A percentile compares a stretch with the other conserved stretches of the same genome.
Conservation (phyloP, 768 basidiomycete genomes). For the Trametes coccinea region DNA sequence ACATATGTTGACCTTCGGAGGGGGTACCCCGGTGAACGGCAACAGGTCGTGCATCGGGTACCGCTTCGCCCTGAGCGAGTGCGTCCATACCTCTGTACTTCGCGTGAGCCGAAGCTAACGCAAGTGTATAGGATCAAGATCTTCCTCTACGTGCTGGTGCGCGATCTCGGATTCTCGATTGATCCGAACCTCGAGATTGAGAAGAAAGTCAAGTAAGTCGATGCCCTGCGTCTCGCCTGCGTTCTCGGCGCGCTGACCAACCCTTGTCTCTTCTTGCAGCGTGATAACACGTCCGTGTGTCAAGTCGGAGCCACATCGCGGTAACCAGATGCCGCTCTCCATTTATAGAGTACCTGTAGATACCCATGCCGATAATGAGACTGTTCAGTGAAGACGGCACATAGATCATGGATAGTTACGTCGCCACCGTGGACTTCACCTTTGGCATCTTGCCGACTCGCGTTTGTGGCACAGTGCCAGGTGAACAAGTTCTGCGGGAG, state of each 20-base stretch:
- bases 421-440: too few relatives aligned
- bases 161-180: slow-evolving; percentile 55
- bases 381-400: not conserved
- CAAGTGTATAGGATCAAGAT: slow-evolving; percentile 53
- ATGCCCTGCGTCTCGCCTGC: slow-evolving; percentile 23
- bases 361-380: not conserved
- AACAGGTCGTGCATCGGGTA: slow-evolving; percentile 63
- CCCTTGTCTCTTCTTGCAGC: too few relatives aligned
- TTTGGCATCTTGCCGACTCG: too few relatives aligned
- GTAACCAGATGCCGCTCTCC: slow-evolving; percentile 60
- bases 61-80: slow-evolving; percentile 62
- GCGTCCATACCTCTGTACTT: slow-evolving; percentile 30
- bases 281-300: slow-evolving; percentile 51
- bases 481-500: too few relatives aligned
- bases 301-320: slow-evolving; percentile 50
- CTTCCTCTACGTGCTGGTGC: slow-evolving; percentile 57
- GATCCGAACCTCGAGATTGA: slow-evolving; percentile 56
- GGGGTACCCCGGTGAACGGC: slow-evolving; percentile 49
- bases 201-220: slow-evolving; percentile 62
- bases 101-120: not conserved
- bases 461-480: too few relatives aligned
- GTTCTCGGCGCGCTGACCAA: slow-evolving; percentile 34
- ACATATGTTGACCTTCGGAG: slow-evolving; percentile 56
- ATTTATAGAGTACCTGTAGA: slow-evolving; percentile 18
- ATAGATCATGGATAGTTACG: too few relatives aligned